Conservation (phyloP, 306 rosid genomes). For the Begonia fuchsioides region DNA sequence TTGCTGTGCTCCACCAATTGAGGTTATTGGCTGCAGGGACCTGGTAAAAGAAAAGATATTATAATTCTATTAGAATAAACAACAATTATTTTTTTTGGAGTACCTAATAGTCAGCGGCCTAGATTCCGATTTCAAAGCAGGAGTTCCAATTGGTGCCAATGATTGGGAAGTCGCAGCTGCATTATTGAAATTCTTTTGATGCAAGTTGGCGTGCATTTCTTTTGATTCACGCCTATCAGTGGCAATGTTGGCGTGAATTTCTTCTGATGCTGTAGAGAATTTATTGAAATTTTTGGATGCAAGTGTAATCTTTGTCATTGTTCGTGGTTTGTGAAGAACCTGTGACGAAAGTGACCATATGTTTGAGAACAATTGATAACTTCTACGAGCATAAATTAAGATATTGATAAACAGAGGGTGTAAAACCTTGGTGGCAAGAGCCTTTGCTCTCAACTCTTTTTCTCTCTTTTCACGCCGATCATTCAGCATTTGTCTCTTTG, state of each 20-base stretch:
- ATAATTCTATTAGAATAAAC: too few relatives aligned
- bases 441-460: constrained; percentile 75
- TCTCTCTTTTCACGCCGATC: constrained; percentile 93
- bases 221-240: constrained; percentile 39
- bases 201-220: constrained; percentile 47
- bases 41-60: constrained; percentile 19
- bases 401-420: constrained; percentile 2
- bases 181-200: constrained; percentile 55
- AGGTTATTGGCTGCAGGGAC: constrained; percentile 34
- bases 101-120: too few relatives aligned
- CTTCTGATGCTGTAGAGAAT: constrained; percentile 23
- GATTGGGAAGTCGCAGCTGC: constrained; percentile 38
- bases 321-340: constrained; percentile 42
- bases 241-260: constrained; percentile 28
- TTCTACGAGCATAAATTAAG: neutral
- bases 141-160: constrained; percentile 85
- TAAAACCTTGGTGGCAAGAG: constrained; percentile 52
- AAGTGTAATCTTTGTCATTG: constrained; percentile 23
- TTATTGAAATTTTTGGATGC: constrained; percentile 30
- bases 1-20: constrained; percentile 35
- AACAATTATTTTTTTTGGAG: too few relatives aligned
- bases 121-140: constrained; percentile 39
- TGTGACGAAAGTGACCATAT: constrained; percentile 10
- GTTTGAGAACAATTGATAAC: constrained; percentile 9
- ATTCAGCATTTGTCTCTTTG: constrained; percentile 91